phyloP scores from a whole-genome alignment of 2,329 filamentous ascomycete genomes.

The Phaeosphaeriaceae sp. region DNA sequence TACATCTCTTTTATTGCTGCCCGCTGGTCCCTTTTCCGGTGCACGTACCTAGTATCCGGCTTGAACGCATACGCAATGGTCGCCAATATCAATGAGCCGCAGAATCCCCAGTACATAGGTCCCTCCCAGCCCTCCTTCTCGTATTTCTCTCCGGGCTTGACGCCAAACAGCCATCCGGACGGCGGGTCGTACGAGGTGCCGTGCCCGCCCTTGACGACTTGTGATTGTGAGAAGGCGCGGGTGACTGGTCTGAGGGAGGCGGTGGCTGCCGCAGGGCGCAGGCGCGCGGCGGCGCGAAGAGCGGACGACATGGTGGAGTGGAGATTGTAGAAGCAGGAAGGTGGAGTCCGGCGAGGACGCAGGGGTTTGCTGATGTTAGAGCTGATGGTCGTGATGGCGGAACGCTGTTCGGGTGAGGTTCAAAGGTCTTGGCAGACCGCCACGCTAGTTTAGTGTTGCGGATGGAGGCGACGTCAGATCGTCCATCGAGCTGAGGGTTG shows the following conservation, averaged over 20 bases:
- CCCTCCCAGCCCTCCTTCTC: conserved; percentile 97
- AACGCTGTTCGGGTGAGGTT: conserved; percentile 5
- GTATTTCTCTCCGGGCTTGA: conserved; percentile 94
- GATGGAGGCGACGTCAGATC: conserved; percentile 15
- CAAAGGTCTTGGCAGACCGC: conserved; percentile 16
- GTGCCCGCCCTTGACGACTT: conserved; percentile 51
- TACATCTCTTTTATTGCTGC: not conserved
- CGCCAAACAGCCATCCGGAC: conserved; percentile 88
- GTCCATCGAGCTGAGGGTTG: not conserved
- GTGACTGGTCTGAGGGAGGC: conserved; percentile 11
- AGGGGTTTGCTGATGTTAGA: conserved; percentile 5
- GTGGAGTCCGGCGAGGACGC: conserved; percentile 2
- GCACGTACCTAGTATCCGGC: conserved; percentile 95
- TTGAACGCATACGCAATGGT: conserved; percentile 91
- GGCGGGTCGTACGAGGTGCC: conserved; percentile 88
- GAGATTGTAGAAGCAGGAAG: conserved; percentile 4
- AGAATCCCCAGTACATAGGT: conserved; percentile 83
- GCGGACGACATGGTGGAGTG: conserved; percentile 28
- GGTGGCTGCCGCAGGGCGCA: conserved; percentile 18
- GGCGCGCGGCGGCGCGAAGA: conserved; percentile 32
- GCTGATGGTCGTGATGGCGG: conserved; percentile 6
- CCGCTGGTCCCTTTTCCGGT: not conserved
- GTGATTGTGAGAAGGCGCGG: conserved; percentile 35
- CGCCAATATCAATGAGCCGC: conserved; percentile 75
- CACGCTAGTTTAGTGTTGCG: conserved; percentile 1